Base-by-base conservation (phyloP, 768 basidiomycete genomes). In the Auricularia auricula-judae region DNA sequence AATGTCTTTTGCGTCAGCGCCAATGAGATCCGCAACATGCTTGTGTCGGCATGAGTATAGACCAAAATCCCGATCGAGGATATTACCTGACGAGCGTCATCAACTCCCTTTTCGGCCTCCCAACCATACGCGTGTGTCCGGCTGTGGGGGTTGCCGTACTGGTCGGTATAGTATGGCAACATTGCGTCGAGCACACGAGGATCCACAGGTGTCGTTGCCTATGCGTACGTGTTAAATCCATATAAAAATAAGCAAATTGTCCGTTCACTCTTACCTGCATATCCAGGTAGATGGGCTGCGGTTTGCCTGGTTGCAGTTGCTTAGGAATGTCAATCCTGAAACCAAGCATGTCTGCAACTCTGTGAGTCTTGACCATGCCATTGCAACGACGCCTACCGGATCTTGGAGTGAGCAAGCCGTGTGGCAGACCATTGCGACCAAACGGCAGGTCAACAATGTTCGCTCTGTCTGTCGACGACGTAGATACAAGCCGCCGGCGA, bases 121-220 rank as follows among this genome's bases (percentile, higher is more conserved):
- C 97, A 99, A 3, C 97, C 97, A 74, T 98, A 99, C 0, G 97
- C 93, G 76, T 99, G 97, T 35, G 97, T 98, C 64, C 97, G 86
- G 74, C 93, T 95, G 73, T 98, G 97, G 8, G 97, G 96, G 76
- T 98, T 99, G 3, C 97, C 97, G 72, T 89, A 98, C 73, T 93
- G 92, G 73, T 98, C 92, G 3, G 94, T 96, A 68, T 95, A 77
- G 76, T 84, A 98, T 0, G 97, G 97, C 33, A 99, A 79, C 96
- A 98, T 99, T 18, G 89, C 87, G 76, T 98, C 97, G 64, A 98
- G 81, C 3, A 98, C 97, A 65, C 97, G 86, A 35, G 97, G 97
- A 74, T 99, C 97, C 64, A 97, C 86, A 21, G 97, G 97, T 33
- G 97, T 98, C 2, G 97, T 99, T 4, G 97, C 97, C 91, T 96